phyloP scores from a whole-genome alignment of 78 protist genomes.

The Acrasis kona region DNA sequence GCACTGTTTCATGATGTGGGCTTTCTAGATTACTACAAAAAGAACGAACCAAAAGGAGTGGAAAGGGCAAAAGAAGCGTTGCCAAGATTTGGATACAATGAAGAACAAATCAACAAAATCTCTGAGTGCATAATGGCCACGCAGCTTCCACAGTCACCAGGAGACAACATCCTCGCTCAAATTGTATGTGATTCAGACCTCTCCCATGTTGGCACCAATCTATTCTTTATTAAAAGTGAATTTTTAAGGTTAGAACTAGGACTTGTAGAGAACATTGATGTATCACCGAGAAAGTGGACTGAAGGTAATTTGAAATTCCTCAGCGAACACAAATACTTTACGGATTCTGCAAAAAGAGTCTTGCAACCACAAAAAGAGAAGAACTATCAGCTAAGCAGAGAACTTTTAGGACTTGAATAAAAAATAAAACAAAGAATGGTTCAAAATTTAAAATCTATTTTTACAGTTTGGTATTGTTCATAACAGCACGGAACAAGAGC shows the following conservation, averaged over 20 bases:
- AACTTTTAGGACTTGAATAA: too few relatives aligned
- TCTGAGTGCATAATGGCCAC: slow-evolving; percentile 1
- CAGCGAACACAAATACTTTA: background rate
- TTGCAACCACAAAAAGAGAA: too few relatives aligned
- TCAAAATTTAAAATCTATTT: too few relatives aligned
- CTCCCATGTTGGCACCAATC: slow-evolving; percentile 1
- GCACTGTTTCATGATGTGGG: slow-evolving; percentile 22
- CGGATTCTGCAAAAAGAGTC: slow-evolving; percentile 4
- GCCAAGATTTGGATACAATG: background rate
- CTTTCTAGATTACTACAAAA: slow-evolving; percentile 3
- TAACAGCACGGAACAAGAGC: too few relatives aligned
- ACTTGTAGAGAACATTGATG: background rate
- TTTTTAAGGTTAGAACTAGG: background rate
- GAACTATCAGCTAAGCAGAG: too few relatives aligned
- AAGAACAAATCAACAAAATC: background rate
- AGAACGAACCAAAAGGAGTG: slow-evolving; percentile 15
- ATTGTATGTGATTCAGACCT: slow-evolving; percentile 3
- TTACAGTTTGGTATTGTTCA: too few relatives aligned
- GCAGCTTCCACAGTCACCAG: background rate
- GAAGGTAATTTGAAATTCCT: background rate
- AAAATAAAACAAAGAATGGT: too few relatives aligned
- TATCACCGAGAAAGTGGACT: background rate
- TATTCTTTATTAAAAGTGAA: background rate
- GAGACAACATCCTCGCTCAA: background rate
- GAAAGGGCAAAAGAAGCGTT: background rate